These are phyloP conservation scores for Silene coronaria DNA, from an alignment of 179 eudicot genomes.

Conservation along the genomic window DNA sequence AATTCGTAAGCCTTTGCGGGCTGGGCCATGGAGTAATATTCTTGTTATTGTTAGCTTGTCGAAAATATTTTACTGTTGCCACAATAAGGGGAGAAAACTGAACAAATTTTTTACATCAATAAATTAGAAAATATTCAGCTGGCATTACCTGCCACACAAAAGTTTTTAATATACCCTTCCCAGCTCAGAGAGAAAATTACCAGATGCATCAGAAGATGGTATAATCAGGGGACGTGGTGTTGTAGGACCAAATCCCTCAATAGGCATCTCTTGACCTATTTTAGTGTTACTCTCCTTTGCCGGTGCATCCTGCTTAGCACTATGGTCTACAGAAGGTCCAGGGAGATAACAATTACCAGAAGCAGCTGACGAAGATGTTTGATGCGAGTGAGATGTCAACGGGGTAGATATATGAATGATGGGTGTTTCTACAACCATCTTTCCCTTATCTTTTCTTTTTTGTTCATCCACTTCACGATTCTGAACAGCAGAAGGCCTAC, in stretches of 20 bases:
- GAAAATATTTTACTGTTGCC: neutral
- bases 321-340: neutral
- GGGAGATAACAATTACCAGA: slow-evolving; percentile 22
- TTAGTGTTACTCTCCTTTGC: slow-evolving; percentile 21
- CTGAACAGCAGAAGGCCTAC: neutral
- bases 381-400: neutral
- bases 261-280: slow-evolving; percentile 9
- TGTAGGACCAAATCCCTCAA: slow-evolving; percentile 12
- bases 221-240: slow-evolving; percentile 13
- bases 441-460: slow-evolving; percentile 26
- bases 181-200: neutral
- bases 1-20: neutral
- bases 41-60: neutral
- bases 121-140: neutral
- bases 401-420: neutral
- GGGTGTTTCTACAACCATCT: slow-evolving; percentile 12
- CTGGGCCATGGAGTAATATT: neutral
- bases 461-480: slow-evolving; percentile 11
- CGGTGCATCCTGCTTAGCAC: slow-evolving; percentile 9
- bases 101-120: neutral
- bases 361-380: slow-evolving; percentile 15
- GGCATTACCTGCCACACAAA: neutral
- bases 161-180: neutral
- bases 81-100: neutral
- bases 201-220: slow-evolving; percentile 21